phyloP scores from a whole-genome alignment of 331 rosid genomes.

The Telfairia occidentalis region DNA sequence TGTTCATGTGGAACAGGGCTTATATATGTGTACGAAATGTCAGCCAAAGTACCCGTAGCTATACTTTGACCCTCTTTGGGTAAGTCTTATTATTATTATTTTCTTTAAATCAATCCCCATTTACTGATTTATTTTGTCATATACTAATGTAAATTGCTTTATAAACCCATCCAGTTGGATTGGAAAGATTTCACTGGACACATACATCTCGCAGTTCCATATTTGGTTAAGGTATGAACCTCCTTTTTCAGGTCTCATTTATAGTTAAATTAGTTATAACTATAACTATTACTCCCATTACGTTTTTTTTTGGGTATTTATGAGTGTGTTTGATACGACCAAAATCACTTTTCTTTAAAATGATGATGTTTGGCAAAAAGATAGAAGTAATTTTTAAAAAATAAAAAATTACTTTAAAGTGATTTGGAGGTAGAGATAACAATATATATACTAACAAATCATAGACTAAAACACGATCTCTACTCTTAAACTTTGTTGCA shows the following conservation, averaged over 20 bases:
- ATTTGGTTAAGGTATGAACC: conserved; percentile 81
- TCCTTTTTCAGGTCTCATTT: conserved; percentile 8
- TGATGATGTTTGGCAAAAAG: too few species aligned
- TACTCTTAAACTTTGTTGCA: conserved; percentile 24
- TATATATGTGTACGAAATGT: conserved; percentile 81
- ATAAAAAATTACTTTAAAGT: too few species aligned
- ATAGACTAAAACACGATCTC: background rate
- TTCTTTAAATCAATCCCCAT: background rate
- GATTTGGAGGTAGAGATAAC: background rate
- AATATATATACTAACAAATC: background rate
- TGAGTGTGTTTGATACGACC: too few species aligned
- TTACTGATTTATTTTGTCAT: background rate
- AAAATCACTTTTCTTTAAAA: too few species aligned
- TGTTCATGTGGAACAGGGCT: conserved; percentile 43
- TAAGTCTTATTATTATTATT: conserved; percentile 27
- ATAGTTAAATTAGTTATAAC: too few species aligned
- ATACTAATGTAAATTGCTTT: background rate
- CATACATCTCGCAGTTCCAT: conserved; percentile 90
- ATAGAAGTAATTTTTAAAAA: too few species aligned
- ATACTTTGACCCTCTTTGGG: conserved; percentile 72
- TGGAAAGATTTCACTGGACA: conserved; percentile 88
- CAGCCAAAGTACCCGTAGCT: conserved; percentile 73
- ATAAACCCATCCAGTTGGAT: conserved; percentile 57
- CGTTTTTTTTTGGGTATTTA: too few species aligned
- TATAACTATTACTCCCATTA: too few species aligned